A percentile compares a stretch with the other conserved stretches of the same genome.
Evolutionary conservation across 352 stramenopile genomes (phyloP).

Genomic region (Globisporangium cederbergense): DNA sequence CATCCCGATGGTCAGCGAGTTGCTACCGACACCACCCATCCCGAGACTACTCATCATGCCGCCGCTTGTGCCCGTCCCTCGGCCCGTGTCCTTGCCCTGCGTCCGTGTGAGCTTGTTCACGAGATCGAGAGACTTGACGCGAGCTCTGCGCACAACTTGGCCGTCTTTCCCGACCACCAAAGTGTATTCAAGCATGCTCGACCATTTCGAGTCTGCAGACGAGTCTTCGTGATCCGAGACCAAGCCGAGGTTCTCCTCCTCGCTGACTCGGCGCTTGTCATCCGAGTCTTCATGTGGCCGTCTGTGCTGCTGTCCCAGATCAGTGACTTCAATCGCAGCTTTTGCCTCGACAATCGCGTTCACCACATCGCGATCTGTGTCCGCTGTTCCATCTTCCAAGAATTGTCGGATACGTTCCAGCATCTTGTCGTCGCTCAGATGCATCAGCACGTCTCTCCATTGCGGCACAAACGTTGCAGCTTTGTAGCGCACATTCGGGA

Average conservation of each 20-base stretch:
- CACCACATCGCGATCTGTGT: slow-evolving; percentile 69
- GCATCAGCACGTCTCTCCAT: slow-evolving; percentile 58
- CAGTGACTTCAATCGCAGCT: slow-evolving; percentile 39
- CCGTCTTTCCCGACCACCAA: slow-evolving; percentile 80
- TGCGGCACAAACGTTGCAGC: slow-evolving; percentile 54
- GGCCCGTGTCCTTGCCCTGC: slow-evolving; percentile 56
- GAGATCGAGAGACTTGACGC: slow-evolving; percentile 80
- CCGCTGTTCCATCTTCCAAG: slow-evolving; percentile 52
- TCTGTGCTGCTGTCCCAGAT: slow-evolving; percentile 26
- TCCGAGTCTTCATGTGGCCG: slow-evolving; percentile 54
- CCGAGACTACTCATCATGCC: slow-evolving; percentile 20
- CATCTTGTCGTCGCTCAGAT: slow-evolving; percentile 65
- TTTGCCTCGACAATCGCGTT: slow-evolving; percentile 43
- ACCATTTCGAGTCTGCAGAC: slow-evolving; percentile 78
- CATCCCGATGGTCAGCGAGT: slow-evolving; percentile 28
- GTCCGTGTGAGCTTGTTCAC: slow-evolving; percentile 61
- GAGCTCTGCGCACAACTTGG: slow-evolving; percentile 74
- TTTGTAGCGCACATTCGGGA: slow-evolving; percentile 79
- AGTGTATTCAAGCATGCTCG: slow-evolving; percentile 85
- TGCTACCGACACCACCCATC: slow-evolving; percentile 23
- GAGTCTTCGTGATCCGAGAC: slow-evolving; percentile 77
- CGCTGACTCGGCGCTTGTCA: slow-evolving; percentile 51
- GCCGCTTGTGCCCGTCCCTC: slow-evolving; percentile 19
- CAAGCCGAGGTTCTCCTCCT: slow-evolving; percentile 60
- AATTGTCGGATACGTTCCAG: slow-evolving; percentile 68